Base-by-base conservation (phyloP, 495 filamentous ascomycete genomes). In the Cercophora newfieldiana region DNA sequence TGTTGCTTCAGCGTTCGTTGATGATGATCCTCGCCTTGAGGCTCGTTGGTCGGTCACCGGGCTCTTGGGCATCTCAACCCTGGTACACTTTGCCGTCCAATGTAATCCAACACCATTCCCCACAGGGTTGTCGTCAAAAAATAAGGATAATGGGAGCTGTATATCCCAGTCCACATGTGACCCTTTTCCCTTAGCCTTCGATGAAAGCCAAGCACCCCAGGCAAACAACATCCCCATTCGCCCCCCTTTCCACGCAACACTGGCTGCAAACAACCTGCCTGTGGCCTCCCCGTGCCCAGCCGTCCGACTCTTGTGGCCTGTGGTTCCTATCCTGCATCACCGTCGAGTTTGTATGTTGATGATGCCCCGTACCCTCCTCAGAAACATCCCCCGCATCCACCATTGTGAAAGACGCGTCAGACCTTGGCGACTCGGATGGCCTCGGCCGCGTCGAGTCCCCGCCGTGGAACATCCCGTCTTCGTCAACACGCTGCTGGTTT, bases 191-290 rank as follows among this genome's bases (percentile, higher is more conserved):
- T 75, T 72, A 77, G n/a, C 77, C 77, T 58, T 79, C 77, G 61
- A 82, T 72, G 24, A 74, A 75, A 22, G 74, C 76, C 7, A 81
- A 61, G 65, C 81, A 83, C 1, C 80, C 81, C 16, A 82, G 66
- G 48, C 81, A 83, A 0, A 81, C 76, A 21, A 82, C 77, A 47
- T 83, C 81, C 44, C 81, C 81, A 21, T 82, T 76, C n/a, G 51
- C 28, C 0, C 80, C 80, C 25, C 69, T 70, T 59, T 83, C 81
- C 5, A 82, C 75, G 55, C 81, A 82, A 67, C 81, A 83, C 2
- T 74, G 72, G 37, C 81, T 81, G 67, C 81, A 83, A 5, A 83
- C 68, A 66, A 80, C 71, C 24, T 69, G 66, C 24, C 75, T 67
- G 66, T 83, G 81, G 16, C 77, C 77, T 25, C 72, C 71, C 26